Conservation (phyloP, 2,329 filamentous ascomycete genomes). For the Elsinoe australis region DNA sequence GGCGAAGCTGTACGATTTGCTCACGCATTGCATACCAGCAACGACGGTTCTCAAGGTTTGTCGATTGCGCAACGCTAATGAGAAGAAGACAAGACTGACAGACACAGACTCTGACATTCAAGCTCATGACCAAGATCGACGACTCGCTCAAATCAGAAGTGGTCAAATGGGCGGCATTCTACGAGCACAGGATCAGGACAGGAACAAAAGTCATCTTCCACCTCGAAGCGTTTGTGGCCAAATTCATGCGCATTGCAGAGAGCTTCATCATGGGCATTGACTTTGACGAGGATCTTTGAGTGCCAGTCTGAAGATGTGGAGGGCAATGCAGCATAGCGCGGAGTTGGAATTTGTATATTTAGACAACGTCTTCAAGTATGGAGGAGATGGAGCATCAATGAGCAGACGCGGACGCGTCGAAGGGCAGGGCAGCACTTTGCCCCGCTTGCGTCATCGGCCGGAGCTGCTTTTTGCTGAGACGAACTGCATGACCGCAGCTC, state of each 20-base stretch:
- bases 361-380: not conserved
- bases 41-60: conserved; percentile 78
- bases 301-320: not conserved
- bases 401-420: conserved; percentile 8
- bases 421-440: not conserved
- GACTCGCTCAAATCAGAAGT: conserved; percentile 86
- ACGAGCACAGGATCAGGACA: conserved; percentile 87
- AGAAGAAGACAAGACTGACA: not conserved
- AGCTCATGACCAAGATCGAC: conserved; percentile 78
- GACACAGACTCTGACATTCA: conserved; percentile 72
- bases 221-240: conserved; percentile 94
- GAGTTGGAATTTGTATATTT: conserved; percentile 18
- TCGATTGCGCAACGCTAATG: not conserved
- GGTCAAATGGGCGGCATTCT: conserved; percentile 93
- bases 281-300: conserved; percentile 38
- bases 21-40: conserved; percentile 94
- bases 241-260: conserved; percentile 95
- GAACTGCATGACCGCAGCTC: not conserved
- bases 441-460: conserved; percentile 16
- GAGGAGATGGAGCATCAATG: not conserved
- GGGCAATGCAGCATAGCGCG: conserved; percentile 23
- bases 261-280: conserved; percentile 72
- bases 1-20: conserved; percentile 89
- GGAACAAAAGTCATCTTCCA: conserved; percentile 97
- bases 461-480: conserved; percentile 10